Evolutionary conservation across 345 rosid species (phyloP), one percentile per base, ranked within the genome.

Genomic region (Hypericum perforatum): DNA sequence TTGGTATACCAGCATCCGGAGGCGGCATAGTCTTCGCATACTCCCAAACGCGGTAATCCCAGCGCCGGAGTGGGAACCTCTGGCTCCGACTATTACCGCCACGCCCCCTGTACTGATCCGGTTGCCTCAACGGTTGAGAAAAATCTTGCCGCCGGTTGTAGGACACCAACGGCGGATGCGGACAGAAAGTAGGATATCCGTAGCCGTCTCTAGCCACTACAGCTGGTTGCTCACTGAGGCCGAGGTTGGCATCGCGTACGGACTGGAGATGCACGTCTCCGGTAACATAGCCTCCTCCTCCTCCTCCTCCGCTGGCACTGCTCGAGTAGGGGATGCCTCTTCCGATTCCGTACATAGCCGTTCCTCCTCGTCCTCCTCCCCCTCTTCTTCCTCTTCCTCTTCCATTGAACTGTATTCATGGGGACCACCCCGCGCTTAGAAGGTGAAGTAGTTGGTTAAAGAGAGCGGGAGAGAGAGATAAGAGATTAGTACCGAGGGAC

Each of bases 41-140:
- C 70, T 85, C 86, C 96, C 96, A 92, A 54, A 70, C 73, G 58
- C 98, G 74, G 54, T 71, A 81, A 68, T 79, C 89, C 39, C 74
- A 75, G 11, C 82, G 81, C 70, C 75, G 81, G 4, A 75, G 68
- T 43, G 68, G 66, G 46, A 79, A 75, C 37, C 76, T 74, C 55
- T 58, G 69, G 51, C 62, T 64, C 58, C 68, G 73, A 22, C 4
- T 22, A 22, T 22, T 22, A 22, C 32, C 32, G 2, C 32, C 32
- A 4, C 32, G 32, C 2, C 32, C 4, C 32, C 32, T 1, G 32
- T 22, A 22, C 32, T 22, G 32, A 22, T 22, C 32, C 2, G 32
- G 32, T n/a, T n/a, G n/a, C 32, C 32, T 22, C 2, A 1, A 22
- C 32, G 32, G 1, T 4, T 22, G 32, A 4, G 32, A 4, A 22